Percentiles rank a stretch among this genome's conserved stretches.
Conservation (phyloP, 2,329 filamentous ascomycete species). For the Colletotrichum zoysiae region DNA sequence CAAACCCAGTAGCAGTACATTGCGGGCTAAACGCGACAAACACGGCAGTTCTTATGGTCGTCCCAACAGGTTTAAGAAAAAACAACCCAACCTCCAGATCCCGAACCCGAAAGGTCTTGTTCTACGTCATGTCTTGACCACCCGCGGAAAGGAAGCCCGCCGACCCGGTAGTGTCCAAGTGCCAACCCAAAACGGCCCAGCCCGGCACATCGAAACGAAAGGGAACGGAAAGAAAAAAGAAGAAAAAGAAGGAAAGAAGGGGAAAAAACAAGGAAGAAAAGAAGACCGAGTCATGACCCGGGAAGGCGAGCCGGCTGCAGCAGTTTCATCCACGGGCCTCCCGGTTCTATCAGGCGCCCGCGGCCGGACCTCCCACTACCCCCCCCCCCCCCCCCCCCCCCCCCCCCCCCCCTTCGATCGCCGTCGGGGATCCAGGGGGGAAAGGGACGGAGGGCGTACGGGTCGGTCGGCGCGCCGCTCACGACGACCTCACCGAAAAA, state of each 20-base stretch:
- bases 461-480: background rate
- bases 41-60: background rate
- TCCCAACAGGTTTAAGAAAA: background rate
- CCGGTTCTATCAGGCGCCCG: too few relatives aligned
- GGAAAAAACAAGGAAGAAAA: too few relatives aligned
- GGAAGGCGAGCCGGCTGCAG: background rate
- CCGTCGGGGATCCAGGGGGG: constrained; percentile 11
- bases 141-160: background rate
- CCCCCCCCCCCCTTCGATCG: constrained; percentile 11
- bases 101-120: too few relatives aligned
- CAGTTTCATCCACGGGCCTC: background rate
- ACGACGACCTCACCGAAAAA: background rate
- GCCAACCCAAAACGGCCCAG: background rate
- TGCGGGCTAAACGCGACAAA: background rate
- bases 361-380: background rate
- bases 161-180: background rate
- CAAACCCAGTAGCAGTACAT: background rate
- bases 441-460: background rate
- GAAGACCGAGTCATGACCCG: background rate
- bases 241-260: background rate
- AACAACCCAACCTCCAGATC: background rate
- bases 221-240: background rate
- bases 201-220: constrained; percentile 16
- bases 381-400: background rate
- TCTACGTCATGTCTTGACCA: background rate